Evolutionary conservation across 2,329 filamentous ascomycete species (phyloP).

Genomic region (Stagonosporopsis cucurbitacearum): DNA sequence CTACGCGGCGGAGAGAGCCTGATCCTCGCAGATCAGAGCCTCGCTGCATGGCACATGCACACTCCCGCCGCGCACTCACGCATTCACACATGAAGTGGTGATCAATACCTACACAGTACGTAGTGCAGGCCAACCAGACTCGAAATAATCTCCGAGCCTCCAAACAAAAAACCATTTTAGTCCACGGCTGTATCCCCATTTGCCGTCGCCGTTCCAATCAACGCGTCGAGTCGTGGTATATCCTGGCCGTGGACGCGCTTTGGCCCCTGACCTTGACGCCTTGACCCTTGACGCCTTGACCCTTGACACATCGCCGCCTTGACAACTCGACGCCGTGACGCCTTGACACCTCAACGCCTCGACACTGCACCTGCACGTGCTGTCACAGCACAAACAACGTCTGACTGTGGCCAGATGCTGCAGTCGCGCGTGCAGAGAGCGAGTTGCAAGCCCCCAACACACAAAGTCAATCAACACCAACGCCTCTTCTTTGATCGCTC

Average conservation of each 20-base stretch:
- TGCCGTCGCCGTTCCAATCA: constrained; percentile 22
- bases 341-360: not conserved
- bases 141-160: constrained; percentile 34
- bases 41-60: too few relatives aligned
- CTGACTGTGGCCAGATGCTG: not conserved
- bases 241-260: too few relatives aligned
- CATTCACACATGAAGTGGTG: constrained; percentile 1
- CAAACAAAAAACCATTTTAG: constrained; percentile 23
- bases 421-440: not conserved
- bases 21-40: too few relatives aligned
- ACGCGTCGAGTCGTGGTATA: not conserved
- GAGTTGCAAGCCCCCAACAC: not conserved
- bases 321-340: not conserved
- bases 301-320: constrained; percentile 2
- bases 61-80: constrained; percentile 3
- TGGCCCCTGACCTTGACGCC: constrained; percentile 1
- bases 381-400: too few relatives aligned
- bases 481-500: too few relatives aligned
- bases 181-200: constrained; percentile 16
- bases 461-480: too few relatives aligned
- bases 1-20: too few relatives aligned
- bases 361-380: not conserved
- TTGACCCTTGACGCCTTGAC: not conserved
- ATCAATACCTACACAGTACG: too few relatives aligned
- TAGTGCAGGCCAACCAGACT: constrained; percentile 6